Conservation (phyloP, 352 stramenopile genomes). For the Lagenidium giganteum region DNA sequence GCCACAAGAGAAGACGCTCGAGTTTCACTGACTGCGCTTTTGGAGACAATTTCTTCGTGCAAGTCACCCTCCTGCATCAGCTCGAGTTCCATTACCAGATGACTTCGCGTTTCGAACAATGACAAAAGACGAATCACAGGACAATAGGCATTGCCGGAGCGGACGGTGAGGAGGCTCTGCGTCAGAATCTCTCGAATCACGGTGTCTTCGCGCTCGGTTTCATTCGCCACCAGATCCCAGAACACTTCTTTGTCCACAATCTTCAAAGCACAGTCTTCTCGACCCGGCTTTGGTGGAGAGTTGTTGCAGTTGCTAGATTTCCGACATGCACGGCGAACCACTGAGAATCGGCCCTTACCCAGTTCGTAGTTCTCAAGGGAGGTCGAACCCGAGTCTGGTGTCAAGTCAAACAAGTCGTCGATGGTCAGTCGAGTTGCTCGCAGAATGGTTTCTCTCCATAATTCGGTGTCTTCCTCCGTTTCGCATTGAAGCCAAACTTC, state of each 20-base stretch:
- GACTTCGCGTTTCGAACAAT: slow-evolving; percentile 62
- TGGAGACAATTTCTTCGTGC: slow-evolving; percentile 68
- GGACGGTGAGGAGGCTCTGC: slow-evolving; percentile 60
- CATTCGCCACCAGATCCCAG: slow-evolving; percentile 69
- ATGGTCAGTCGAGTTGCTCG: slow-evolving; percentile 30
- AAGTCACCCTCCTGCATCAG: slow-evolving; percentile 74
- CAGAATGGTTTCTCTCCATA: slow-evolving; percentile 27
- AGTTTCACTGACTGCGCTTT: slow-evolving; percentile 49
- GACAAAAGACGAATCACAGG: slow-evolving; percentile 64
- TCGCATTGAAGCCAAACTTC: slow-evolving; percentile 48
- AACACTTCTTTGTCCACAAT: slow-evolving; percentile 91
- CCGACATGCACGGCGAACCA: slow-evolving; percentile 40
- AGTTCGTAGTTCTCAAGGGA: slow-evolving; percentile 41
- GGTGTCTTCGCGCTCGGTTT: slow-evolving; percentile 77
- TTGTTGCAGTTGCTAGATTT: too few relatives aligned
- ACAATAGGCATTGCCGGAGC: slow-evolving; percentile 34
- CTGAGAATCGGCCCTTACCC: slow-evolving; percentile 60
- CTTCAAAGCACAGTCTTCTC: slow-evolving; percentile 68
- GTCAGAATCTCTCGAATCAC: slow-evolving; percentile 71
- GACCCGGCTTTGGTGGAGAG: neutral
- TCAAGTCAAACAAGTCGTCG: slow-evolving; percentile 53
- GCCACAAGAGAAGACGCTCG: slow-evolving; percentile 47
- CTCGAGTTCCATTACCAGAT: slow-evolving; percentile 68
- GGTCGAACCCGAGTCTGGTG: slow-evolving; percentile 31
- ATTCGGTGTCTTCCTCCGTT: slow-evolving; percentile 22